Evolutionary conservation across 176 grass and related monocot species (phyloP).

Genomic region (Aegilops tauschii): DNA sequence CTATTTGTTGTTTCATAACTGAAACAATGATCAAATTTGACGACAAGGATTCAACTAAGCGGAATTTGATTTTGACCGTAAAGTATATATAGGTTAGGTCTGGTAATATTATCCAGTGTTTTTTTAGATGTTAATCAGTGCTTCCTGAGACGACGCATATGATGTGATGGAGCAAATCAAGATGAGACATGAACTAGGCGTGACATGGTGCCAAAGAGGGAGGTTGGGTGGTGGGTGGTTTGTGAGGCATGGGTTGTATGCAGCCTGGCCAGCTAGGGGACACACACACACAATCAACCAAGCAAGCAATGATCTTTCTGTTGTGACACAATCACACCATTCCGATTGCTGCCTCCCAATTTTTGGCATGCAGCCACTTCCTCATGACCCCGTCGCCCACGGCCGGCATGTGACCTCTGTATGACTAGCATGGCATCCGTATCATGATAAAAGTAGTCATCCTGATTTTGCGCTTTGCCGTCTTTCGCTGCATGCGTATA

Average conservation of each 20-base stretch:
- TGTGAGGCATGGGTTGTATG: constrained; percentile 27
- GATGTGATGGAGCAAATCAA: constrained; percentile 14
- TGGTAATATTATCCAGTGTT: not conserved
- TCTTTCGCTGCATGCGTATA: too few relatives aligned
- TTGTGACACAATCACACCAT: constrained; percentile 11
- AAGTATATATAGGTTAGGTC: not conserved
- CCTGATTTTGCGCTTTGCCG: not conserved
- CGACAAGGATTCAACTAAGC: not conserved
- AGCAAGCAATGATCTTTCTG: constrained; percentile 45
- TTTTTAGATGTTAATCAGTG: not conserved
- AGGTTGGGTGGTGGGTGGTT: constrained; percentile 28
- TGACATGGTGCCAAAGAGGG: constrained; percentile 17
- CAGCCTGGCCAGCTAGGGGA: constrained; percentile 5
- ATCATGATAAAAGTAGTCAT: not conserved
- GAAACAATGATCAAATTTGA: not conserved
- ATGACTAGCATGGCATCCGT: not conserved
- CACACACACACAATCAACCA: constrained; percentile 5
- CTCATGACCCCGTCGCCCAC: constrained; percentile 2
- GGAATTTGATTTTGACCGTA: not conserved
- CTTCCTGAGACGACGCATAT: constrained; percentile 18
- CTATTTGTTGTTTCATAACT: not conserved
- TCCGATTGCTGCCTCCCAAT: constrained; percentile 14
- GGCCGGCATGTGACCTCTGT: not conserved
- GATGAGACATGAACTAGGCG: constrained; percentile 34
- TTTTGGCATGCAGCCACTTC: constrained; percentile 24